Evolutionary conservation across 768 basidiomycete genomes (phyloP).

Genomic region (Pulveroboletus sp.): DNA sequence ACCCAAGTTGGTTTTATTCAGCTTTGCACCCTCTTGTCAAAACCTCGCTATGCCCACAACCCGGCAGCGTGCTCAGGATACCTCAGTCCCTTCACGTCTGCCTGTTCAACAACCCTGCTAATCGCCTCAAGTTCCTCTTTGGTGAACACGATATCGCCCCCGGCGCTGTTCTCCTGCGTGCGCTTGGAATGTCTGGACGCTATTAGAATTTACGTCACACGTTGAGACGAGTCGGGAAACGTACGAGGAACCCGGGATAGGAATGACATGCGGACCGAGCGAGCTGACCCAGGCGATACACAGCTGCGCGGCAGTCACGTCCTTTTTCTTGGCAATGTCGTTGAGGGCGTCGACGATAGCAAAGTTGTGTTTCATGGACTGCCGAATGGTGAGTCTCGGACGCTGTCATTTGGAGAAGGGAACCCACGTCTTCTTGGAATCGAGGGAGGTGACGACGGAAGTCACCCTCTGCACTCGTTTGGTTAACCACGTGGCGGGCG

Average conservation of each 20-base stretch:
- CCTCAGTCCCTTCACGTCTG: constrained; percentile 38
- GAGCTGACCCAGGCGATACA: constrained; percentile 44
- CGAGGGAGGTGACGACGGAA: constrained; percentile 37
- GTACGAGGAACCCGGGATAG: constrained; percentile 48
- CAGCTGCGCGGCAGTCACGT: constrained; percentile 40
- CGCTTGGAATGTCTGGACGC: constrained; percentile 30
- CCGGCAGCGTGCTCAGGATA: constrained; percentile 22
- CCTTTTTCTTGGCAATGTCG: constrained; percentile 41
- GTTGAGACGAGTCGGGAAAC: neutral
- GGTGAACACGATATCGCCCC: constrained; percentile 39
- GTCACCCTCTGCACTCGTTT: constrained; percentile 37
- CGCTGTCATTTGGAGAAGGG: neutral
- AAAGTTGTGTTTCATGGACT: constrained; percentile 33
- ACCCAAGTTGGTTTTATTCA: too few species aligned
- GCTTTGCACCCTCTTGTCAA: too few species aligned
- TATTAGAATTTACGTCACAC: neutral
- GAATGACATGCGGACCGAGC: constrained; percentile 43
- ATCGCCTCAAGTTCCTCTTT: constrained; percentile 39
- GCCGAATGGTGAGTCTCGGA: constrained; percentile 44
- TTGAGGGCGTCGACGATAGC: constrained; percentile 42
- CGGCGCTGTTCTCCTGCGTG: constrained; percentile 42
- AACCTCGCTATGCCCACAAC: constrained; percentile 31
- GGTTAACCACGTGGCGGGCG: neutral
- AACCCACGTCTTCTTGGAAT: constrained; percentile 41
- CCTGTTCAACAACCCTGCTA: constrained; percentile 32